Base-by-base conservation (phyloP, 768 basidiomycete genomes). In the Mycena haematopus region DNA sequence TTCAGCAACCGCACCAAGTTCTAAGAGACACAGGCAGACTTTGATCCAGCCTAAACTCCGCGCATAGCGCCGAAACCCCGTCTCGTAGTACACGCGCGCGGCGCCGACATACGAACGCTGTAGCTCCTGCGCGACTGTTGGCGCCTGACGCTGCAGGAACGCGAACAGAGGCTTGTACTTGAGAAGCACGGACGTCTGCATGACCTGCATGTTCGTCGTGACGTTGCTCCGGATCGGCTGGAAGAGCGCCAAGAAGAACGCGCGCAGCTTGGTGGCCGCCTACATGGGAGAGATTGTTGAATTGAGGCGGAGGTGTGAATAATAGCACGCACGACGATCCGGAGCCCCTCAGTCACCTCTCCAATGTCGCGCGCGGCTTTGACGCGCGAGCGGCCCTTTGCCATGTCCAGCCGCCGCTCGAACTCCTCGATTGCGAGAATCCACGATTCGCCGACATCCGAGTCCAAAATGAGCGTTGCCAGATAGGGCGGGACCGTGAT, bases 71-170 rank as follows among this genome's bases (percentile, higher is more conserved):
- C 97, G 80, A 73, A 98, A 96, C 0, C 91, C 93, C 22, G 97
- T 99, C 77, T 99, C 97, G 62, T 95, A 98, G 73, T 97, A 99
- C 22, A 92, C 84, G 42, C 95, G 87, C 15, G 92, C 90, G 27
- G 91, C 86, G 35, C 84, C 84, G 29, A 91, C 78, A 73, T 99
- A 99, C 3, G 92, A 89, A 54, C 93, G 82, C 72, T 95, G 94
- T 24, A 99, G 78, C 74, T 99, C 96, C 49, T 83, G 83, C 3
- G 97, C 95, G 31, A 95, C 91, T 35, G 81, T 81, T 10, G 89
- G 82, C 6, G 91, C 91, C 64, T 95, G 91, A 2, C 93, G 87
- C 65, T 90, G 87, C 38, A 99, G 80, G 72, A 99, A 99, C 1
- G 84, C 83, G 69, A 88, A 98, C 60, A 99, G 80, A 9, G 91